Evolutionary conservation across 2,329 filamentous ascomycete species (phyloP).

Genomic region (Monosporascus sp.): DNA sequence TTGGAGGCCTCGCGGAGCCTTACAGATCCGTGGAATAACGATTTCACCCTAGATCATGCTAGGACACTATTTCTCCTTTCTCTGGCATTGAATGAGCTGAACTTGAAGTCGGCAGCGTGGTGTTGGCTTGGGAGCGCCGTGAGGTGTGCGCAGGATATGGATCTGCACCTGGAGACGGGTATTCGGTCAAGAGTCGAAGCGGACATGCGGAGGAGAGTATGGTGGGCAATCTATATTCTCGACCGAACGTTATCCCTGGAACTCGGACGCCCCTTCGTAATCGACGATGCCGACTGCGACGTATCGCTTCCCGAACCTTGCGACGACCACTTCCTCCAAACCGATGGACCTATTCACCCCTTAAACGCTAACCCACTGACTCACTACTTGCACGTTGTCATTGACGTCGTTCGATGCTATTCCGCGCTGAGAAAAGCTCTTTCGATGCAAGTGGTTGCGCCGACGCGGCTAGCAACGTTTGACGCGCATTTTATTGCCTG

Average conservation of each 20-base stretch:
- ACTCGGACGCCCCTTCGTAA: conserved; percentile 72
- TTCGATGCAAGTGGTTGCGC: conserved; percentile 60
- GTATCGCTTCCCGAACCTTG: conserved; percentile 72
- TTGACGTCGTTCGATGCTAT: conserved; percentile 77
- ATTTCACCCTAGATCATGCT: conserved; percentile 70
- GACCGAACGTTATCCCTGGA: conserved; percentile 80
- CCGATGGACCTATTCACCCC: conserved; percentile 50
- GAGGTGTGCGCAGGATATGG: conserved; percentile 76
- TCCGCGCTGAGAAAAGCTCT: conserved; percentile 68
- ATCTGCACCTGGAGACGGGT: conserved; percentile 70
- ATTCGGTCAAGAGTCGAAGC: conserved; percentile 70
- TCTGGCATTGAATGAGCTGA: conserved; percentile 79
- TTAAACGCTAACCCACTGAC: conserved; percentile 53
- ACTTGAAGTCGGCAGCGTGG: conserved; percentile 80
- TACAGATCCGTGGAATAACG: conserved; percentile 78
- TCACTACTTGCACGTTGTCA: conserved; percentile 70
- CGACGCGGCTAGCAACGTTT: conserved; percentile 67
- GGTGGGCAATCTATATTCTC: conserved; percentile 91
- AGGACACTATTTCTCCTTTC: conserved; percentile 68
- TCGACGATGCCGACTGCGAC: conserved; percentile 86
- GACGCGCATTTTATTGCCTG: conserved; percentile 77
- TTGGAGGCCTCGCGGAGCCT: conserved; percentile 66
- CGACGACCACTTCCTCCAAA: conserved; percentile 72
- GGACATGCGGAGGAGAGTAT: conserved; percentile 82
- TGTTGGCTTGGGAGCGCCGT: conserved; percentile 79